Base-by-base conservation (phyloP, 2,329 filamentous ascomycete species). In the Alternaria sp. region DNA sequence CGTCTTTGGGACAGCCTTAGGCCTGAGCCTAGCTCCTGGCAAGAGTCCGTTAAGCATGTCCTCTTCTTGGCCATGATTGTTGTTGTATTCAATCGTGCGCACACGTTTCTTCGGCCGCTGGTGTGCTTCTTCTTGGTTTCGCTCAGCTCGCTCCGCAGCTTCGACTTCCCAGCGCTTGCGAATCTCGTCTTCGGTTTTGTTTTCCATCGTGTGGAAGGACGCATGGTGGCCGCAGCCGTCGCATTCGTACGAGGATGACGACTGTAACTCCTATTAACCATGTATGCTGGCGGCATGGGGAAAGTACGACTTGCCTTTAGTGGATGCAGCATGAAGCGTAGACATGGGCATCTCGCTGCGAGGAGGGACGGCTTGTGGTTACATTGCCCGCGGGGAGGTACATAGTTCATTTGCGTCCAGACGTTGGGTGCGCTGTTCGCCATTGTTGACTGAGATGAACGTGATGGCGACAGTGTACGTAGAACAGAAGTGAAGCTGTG, bases 271-370 rank as follows among this genome's bases (percentile, higher is more conserved):
- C 40, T 14, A 44, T 24, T 28, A 42, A 13, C 23, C n/a, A 5
- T 14, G 11, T 21, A 8, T 9, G 17, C 4, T 17, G 37, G 9
- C 3, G 23, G 37, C 4, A 26, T 41, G 23, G 4, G 3, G 3
- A 17, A 28, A 1, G 10, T 2, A 29, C 13, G 31, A 28, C 66
- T 48, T 68, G 80, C 83, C 74, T 86, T 85, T 41, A 85, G 75
- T 0, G 84, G 84, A 71, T 85, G 84, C 6, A 84, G 71, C 84
- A 86, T 86, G 75, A 85, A 86, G 17, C 84, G 78, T 40, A 84
- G 72, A 67, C 84, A 86, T 4, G 83, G 77, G 63, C 84, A 86
- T 50, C 73, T 79, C 2, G 79, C 68, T 2, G 77, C 78, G 31
- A 84, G 70, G 14, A 84, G 68, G 24, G 78, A 79, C 2, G 75